Evolutionary conservation across 306 rosid species (phyloP).

Genomic region (Castanospermum australe): DNA sequence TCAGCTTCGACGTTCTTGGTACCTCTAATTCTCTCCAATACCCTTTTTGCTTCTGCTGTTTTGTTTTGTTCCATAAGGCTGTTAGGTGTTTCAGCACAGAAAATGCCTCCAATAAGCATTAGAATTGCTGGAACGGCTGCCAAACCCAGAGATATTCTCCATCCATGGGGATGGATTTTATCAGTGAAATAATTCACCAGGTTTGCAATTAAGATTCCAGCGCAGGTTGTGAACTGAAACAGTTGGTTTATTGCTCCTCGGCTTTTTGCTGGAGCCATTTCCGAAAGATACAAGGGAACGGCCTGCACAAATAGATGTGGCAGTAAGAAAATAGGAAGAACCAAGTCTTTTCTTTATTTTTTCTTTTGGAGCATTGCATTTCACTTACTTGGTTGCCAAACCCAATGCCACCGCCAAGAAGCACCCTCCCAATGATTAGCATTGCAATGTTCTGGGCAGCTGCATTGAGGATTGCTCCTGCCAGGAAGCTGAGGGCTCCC

Average conservation of each 20-base stretch:
- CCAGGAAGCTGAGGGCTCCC: conserved; percentile 78
- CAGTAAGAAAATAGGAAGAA: not conserved
- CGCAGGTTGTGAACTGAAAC: conserved; percentile 88
- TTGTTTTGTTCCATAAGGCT: conserved; percentile 92
- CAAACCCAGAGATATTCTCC: conserved; percentile 92
- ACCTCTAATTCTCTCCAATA: conserved; percentile 84
- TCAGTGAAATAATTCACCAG: conserved; percentile 72
- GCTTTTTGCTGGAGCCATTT: conserved; percentile 90
- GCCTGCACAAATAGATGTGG: conserved; percentile 55
- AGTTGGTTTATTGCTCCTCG: conserved; percentile 93
- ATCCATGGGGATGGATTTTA: conserved; percentile 82
- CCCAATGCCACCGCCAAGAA: conserved; percentile 89
- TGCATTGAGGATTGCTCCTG: conserved; percentile 82
- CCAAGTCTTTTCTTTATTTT: not conserved
- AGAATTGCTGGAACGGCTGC: conserved; percentile 82
- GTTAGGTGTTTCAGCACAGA: conserved; percentile 96
- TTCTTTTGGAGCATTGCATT: too few species aligned
- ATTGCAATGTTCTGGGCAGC: conserved; percentile 66
- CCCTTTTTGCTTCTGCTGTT: conserved; percentile 62
- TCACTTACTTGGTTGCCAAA: conserved; percentile 88
- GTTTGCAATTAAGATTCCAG: conserved; percentile 75
- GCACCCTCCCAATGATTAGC: conserved; percentile 77
- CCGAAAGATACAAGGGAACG: conserved; percentile 91
- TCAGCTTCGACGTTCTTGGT: conserved; percentile 83
- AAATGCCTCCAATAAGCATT: conserved; percentile 82